Percentiles rank a stretch among this genome's conserved stretches.
phyloP scores from a whole-genome alignment of 306 rosid species.

The Crataegus laevigata region DNA sequence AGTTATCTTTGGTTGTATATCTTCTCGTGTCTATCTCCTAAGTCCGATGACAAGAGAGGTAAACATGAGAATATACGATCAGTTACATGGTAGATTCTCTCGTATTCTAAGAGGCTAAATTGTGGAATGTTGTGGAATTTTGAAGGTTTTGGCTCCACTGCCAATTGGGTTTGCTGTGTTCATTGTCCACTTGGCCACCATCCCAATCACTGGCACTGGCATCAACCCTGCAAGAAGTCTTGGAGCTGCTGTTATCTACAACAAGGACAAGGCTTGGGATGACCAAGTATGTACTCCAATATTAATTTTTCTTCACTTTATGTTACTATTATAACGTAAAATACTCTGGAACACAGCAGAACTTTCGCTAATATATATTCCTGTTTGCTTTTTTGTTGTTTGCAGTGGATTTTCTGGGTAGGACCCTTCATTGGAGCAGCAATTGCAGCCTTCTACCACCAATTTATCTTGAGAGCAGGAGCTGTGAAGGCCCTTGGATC shows the following conservation, averaged over 20 bases:
- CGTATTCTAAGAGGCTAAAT: neutral
- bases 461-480: constrained; percentile 84
- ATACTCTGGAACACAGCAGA: neutral
- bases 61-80: neutral
- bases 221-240: neutral
- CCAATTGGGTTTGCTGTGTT: neutral
- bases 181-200: neutral
- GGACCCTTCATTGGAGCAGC: constrained; percentile 94
- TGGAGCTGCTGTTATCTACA: constrained; percentile 19
- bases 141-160: constrained; percentile 80
- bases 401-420: constrained; percentile 92
- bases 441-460: constrained; percentile 92
- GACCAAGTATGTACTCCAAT: constrained; percentile 41
- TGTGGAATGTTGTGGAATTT: neutral
- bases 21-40: neutral
- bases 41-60: neutral
- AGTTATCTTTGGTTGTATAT: neutral
- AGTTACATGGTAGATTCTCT: neutral
- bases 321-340: neutral
- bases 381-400: constrained; percentile 3
- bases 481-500: constrained; percentile 85
- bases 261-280: constrained; percentile 56
- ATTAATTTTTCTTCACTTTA: neutral
- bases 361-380: constrained; percentile 1
- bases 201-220: neutral